A percentile compares a stretch with the other conserved stretches of the same genome.
These are phyloP conservation scores for Aspergillus sp. DNA, from an alignment of 2,329 filamentous ascomycete genomes.

Conservation along the genomic window DNA sequence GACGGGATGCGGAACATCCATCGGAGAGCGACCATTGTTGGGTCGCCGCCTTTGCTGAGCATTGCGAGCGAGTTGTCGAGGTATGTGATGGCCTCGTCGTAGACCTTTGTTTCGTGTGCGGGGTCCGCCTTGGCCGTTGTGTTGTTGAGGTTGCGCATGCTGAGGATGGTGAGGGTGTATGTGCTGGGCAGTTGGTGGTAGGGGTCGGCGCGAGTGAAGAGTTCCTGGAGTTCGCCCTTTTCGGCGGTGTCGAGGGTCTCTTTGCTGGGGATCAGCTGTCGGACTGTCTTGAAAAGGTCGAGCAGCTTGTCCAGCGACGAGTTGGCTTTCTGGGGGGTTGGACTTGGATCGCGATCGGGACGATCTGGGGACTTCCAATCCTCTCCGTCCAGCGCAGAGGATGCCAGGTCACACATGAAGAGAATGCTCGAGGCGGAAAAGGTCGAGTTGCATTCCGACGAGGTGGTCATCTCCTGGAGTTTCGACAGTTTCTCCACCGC, in stretches of 20 bases:
- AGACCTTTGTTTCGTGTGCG: neutral
- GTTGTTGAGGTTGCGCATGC: conserved; percentile 12
- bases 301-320: neutral
- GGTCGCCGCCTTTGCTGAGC: conserved; percentile 14
- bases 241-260: neutral
- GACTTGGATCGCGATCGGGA: neutral
- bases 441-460: neutral
- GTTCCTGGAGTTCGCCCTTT: conserved; percentile 1
- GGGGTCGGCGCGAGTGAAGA: conserved; percentile 5
- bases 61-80: conserved; percentile 13
- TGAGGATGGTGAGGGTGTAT: conserved; percentile 12
- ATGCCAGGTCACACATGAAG: conserved; percentile 7
- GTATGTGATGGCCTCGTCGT: conserved; percentile 10
- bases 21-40: conserved; percentile 10
- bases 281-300: neutral
- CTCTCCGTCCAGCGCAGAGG: conserved; percentile 11
- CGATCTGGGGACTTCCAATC: neutral
- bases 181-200: conserved; percentile 13
- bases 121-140: neutral
- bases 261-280: neutral
- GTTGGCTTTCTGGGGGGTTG: neutral
- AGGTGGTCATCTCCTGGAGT: neutral
- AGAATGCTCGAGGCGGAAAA: conserved; percentile 7
- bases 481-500: neutral
- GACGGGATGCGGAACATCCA: conserved; percentile 15